These are phyloP conservation scores for Candida ascalaphidarum DNA, from an alignment of 805 yeast species.

Conservation along the genomic window DNA sequence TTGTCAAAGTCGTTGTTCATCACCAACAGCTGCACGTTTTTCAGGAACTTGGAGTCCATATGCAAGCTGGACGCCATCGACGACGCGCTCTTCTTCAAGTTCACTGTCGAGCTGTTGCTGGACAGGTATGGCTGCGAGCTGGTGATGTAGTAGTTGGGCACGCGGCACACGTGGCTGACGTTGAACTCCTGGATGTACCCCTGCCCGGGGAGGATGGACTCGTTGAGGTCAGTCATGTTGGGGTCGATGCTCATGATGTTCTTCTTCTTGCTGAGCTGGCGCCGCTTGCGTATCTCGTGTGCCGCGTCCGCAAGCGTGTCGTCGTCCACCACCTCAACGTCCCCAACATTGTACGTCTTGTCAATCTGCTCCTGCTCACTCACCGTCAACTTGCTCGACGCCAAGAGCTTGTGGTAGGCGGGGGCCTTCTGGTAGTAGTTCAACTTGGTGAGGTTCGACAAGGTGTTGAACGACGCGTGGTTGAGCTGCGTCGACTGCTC, in stretches of 20 bases:
- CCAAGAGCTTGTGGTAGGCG: constrained; percentile 11
- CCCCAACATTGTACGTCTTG: constrained; percentile 20
- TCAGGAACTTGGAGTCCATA: constrained; percentile 19
- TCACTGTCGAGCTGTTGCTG: constrained; percentile 1
- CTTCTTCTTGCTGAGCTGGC: constrained; percentile 24
- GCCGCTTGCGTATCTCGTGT: constrained; percentile 8
- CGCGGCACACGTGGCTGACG: constrained; percentile 30
- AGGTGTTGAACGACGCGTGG: constrained; percentile 26
- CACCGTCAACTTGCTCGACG: constrained; percentile 19
- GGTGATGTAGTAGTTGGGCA: constrained; percentile 32
- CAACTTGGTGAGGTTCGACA: constrained; percentile 24
- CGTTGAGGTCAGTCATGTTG: constrained; percentile 29
- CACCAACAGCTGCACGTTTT: constrained; percentile 26
- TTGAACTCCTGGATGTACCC: constrained; percentile 36
- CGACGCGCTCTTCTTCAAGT: constrained; percentile 8
- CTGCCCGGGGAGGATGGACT: constrained; percentile 34
- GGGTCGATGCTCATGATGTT: constrained; percentile 26
- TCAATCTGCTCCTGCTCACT: constrained; percentile 26
- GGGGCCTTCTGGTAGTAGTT: constrained; percentile 26
- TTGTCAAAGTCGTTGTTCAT: constrained; percentile 29
- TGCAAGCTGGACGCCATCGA: constrained; percentile 11
- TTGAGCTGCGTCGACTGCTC: constrained; percentile 18
- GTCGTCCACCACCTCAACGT: constrained; percentile 4
- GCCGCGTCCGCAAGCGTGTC: not conserved
- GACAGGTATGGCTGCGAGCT: constrained; percentile 4